Evolutionary conservation across 2,329 filamentous ascomycete species (phyloP).

Genomic region (Talaromyces sp.): DNA sequence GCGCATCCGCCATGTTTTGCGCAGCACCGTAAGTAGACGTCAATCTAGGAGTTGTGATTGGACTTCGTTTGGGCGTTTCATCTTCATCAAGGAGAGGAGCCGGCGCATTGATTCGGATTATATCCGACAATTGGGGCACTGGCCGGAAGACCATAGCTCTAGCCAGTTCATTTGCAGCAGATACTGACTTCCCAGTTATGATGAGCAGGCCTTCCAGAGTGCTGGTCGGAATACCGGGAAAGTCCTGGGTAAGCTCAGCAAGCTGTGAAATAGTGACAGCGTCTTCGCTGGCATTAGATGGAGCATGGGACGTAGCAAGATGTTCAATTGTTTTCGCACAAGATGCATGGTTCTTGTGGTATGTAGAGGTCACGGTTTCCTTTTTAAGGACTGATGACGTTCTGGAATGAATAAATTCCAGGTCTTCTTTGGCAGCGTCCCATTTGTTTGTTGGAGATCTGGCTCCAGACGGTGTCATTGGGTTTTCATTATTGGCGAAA

Average conservation of each 20-base stretch:
- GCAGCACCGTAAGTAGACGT: slow-evolving; percentile 29
- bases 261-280: slow-evolving; percentile 50
- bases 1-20: slow-evolving; percentile 42
- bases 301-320: slow-evolving; percentile 51
- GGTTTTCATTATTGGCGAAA: slow-evolving; percentile 19
- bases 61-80: slow-evolving; percentile 23
- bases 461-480: slow-evolving; percentile 18
- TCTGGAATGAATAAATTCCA: slow-evolving; percentile 60
- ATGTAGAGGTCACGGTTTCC: slow-evolving; percentile 55
- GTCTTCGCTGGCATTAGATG: slow-evolving; percentile 38
- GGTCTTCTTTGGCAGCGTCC: slow-evolving; percentile 56
- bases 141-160: slow-evolving; percentile 50
- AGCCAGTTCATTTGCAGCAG: slow-evolving; percentile 60
- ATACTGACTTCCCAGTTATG: slow-evolving; percentile 57
- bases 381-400: slow-evolving; percentile 48
- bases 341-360: slow-evolving; percentile 59
- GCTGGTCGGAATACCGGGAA: slow-evolving; percentile 50
- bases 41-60: slow-evolving; percentile 15
- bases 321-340: slow-evolving; percentile 55
- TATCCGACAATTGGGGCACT: slow-evolving; percentile 33
- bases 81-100: slow-evolving; percentile 27
- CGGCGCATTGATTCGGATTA: slow-evolving; percentile 46
- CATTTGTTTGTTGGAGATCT: slow-evolving; percentile 52
- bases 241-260: slow-evolving; percentile 55
- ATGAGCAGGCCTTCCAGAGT: slow-evolving; percentile 55